A percentile compares a stretch with the other conserved stretches of the same genome.
Conservation (phyloP, 2,329 filamentous ascomycete genomes). For the Blastomyces emzantsi region DNA sequence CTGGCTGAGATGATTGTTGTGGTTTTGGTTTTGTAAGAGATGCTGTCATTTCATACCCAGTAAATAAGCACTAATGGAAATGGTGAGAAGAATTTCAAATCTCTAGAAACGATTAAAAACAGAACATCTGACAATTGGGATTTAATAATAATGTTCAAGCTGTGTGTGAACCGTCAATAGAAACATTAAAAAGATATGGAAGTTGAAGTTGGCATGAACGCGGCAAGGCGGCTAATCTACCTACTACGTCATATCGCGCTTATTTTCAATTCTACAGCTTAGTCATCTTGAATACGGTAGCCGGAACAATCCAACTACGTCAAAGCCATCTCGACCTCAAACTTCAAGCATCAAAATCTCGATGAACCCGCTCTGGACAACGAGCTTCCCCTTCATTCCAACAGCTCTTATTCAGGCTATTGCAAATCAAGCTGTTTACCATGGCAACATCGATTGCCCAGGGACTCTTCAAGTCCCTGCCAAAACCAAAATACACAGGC, state of each 20-base stretch:
- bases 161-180: no score
- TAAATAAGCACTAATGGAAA: background rate
- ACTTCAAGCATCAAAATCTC: background rate
- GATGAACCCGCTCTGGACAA: background rate
- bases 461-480: conserved; percentile 69
- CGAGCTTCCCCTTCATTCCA: background rate
- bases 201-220: background rate
- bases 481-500: conserved; percentile 83
- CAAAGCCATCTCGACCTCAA: background rate
- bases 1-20: no score
- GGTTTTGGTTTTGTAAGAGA: background rate
- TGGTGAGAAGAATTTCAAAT: background rate
- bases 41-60: no score
- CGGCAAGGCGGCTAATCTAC: background rate
- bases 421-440: background rate
- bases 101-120: background rate
- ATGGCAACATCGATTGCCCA: conserved; percentile 53
- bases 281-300: background rate
- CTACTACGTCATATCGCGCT: background rate
- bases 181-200: no score
- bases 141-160: background rate
- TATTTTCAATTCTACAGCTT: background rate
- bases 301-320: background rate
- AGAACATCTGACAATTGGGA: background rate
- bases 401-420: background rate